These are phyloP conservation scores for Melampsora abietis-canadensis DNA, from an alignment of 1,284 basidiomycete genomes.

Conservation along the genomic window DNA sequence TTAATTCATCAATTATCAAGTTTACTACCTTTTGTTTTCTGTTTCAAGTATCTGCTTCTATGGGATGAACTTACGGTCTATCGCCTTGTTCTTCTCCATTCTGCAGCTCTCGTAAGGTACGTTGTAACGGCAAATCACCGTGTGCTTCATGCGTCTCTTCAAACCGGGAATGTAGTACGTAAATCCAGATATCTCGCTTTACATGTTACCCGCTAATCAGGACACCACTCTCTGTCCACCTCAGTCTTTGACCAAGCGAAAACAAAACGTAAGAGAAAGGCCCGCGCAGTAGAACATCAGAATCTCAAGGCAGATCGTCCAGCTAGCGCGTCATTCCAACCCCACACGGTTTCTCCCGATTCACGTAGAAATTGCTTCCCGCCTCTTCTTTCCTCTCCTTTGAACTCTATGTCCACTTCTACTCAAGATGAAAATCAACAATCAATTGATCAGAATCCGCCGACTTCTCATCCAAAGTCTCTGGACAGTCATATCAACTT, in stretches of 20 bases:
- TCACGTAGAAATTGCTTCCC: neutral
- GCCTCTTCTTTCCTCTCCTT: neutral
- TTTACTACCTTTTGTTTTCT: neutral
- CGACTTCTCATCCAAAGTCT: neutral
- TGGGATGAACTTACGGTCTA: neutral
- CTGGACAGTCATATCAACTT: constrained; percentile 10
- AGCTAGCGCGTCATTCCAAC: neutral
- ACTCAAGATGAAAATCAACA: neutral
- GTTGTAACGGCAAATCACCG: constrained; percentile 28
- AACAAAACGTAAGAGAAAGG: constrained; percentile 24
- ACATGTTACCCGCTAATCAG: neutral
- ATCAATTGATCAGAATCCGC: neutral
- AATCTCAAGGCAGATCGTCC: neutral
- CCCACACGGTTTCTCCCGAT: neutral
- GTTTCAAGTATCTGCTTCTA: neutral
- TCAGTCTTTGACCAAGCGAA: constrained; percentile 24
- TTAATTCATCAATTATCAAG: neutral
- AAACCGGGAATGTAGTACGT: constrained; percentile 16
- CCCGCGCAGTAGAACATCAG: neutral
- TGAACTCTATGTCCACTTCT: neutral
- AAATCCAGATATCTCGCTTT: neutral
- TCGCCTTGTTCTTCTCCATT: neutral
- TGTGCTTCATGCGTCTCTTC: constrained; percentile 24
- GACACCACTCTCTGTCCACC: too few relatives aligned
- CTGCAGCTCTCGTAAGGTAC: constrained; percentile 25